Base-by-base conservation (phyloP, 805 yeast genomes). In the Monosporozyma yasuniensis region DNA sequence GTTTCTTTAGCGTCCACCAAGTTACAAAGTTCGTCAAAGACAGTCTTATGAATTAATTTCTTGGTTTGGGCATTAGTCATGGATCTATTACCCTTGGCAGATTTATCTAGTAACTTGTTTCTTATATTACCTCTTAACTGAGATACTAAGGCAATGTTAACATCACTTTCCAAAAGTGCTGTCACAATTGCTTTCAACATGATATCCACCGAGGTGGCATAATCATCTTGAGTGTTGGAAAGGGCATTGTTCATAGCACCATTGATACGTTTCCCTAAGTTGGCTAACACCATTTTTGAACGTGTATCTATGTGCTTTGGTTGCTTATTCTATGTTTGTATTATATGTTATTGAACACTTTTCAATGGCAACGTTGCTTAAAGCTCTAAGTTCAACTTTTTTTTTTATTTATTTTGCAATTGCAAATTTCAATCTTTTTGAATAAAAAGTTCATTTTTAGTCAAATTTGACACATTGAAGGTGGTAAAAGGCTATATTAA, bases 151-250 rank as follows among this genome's bases (percentile, higher is more conserved):
- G 78, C 80, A 63, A 93, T 82, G 62, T 93, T 93, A 22, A 91
- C 98, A 68, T 91, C 99, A n/a, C 93, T 77, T 67, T 90, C 96
- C 51, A 93, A 72, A 50, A 91, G 75, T 0, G 99, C 99, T 52
- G 86, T 83, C 51, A 95, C 87, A 47, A 91, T 83, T 59, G 86
- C 95, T 65, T 91, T 91, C 58, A 93, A 71, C 83, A 90, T 79
- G 30, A 65, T 65, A 60, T 83, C 87, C 47, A 85, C 76, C 12
- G 83, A 83, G 27, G 72, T 66, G 35, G 69, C 71, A 55, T 75
- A 76, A 50, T 81, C 87, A 52, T 78, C 83, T 38, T 79, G 74
- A 16, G 73, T 77, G 47, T 66, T 70, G 7, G 87, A 71, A 35
- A 86, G 72, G 43, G 84, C 80, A 52, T 77, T 79, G 43, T 81